A percentile compares a stretch with the other conserved stretches of the same genome.
phyloP scores from a whole-genome alignment of 352 stramenopile species.

The Phytophthora ramorum region DNA sequence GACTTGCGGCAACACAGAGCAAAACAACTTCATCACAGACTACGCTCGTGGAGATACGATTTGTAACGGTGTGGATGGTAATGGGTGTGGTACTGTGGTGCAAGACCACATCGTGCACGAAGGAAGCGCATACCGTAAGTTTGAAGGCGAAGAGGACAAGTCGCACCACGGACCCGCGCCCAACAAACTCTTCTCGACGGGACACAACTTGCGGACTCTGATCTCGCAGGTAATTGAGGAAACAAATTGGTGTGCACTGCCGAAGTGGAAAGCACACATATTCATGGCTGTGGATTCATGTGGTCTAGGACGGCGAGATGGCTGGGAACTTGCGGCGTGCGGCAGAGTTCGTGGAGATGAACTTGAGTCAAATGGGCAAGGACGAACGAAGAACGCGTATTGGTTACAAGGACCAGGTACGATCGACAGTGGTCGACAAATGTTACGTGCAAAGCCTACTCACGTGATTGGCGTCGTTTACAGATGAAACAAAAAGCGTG shows the following conservation, averaged over 20 bases:
- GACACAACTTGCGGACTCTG: constrained; percentile 95
- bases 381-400: constrained; percentile 95
- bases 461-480: constrained; percentile 27
- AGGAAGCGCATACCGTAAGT: constrained; percentile 96
- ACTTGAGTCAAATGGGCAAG: constrained; percentile 97
- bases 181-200: constrained; percentile 96
- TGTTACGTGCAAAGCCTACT: constrained; percentile 27
- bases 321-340: constrained; percentile 83
- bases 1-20: constrained; percentile 88
- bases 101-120: constrained; percentile 97
- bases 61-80: constrained; percentile 88
- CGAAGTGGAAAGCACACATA: constrained; percentile 17
- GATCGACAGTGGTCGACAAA: constrained; percentile 11
- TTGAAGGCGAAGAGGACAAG: constrained; percentile 97
- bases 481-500: constrained; percentile 95
- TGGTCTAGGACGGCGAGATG: constrained; percentile 83
- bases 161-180: constrained; percentile 95
- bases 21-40: constrained; percentile 92
- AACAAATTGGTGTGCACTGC: constrained; percentile 7
- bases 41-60: constrained; percentile 90
- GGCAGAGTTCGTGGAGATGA: constrained; percentile 95
- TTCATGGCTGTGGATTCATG: constrained; percentile 31
- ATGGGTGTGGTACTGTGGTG: constrained; percentile 93
- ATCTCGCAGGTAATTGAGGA: constrained; percentile 82
- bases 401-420: constrained; percentile 97